Evolutionary conservation across 2,329 filamentous ascomycete genomes (phyloP), one percentile per base, ranked within the genome.

Genomic region (Coniochaeta sp.): DNA sequence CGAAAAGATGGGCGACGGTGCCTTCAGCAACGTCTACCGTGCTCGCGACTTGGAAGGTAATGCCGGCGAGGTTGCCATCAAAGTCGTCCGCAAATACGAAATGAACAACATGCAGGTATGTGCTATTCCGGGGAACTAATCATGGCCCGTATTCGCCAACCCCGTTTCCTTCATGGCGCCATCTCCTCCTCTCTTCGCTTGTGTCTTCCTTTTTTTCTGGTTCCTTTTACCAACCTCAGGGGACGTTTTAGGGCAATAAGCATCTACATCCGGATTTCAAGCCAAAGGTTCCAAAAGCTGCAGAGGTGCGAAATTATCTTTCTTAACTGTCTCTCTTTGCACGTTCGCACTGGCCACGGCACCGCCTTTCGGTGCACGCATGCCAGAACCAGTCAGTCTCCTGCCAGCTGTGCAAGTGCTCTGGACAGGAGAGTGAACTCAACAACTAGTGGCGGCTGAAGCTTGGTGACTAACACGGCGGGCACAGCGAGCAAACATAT

Each of bases 81-180:
- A 99, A 76, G 95, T 99, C 58, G 95, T 99, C 65, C 89, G 95
- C 71, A 98, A 98, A 78, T 98, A 91, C 73, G 95, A 99, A 77
- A 97, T 99, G 91, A 98, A 96, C 78, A 93, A 88, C 66, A 92
- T 89, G 81, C 95, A 98, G 91, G 95, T 99, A 84, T 85, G 92
- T 89, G 69, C 22, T 11, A 58, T 17, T 60, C 54, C 59, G 33
- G 59, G 60, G 62, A 52, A 54, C 50, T 47, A 6, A 57, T 38
- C 36, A 58, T 57, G 58, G 59, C 36, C 52, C 40, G 24, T 60
- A 34, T 65, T 67, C 59, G 64, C 62, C 63, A 56, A 68, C 72
- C 70, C 66, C 61, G 62, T 60, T 52, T 68, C 62, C 64, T 64
- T 67, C 61, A 40, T 58, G 17, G 34, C 65, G 31, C 60, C 64